phyloP scores from a whole-genome alignment of 148 eudicot species.

The Simmondsia chinensis region DNA sequence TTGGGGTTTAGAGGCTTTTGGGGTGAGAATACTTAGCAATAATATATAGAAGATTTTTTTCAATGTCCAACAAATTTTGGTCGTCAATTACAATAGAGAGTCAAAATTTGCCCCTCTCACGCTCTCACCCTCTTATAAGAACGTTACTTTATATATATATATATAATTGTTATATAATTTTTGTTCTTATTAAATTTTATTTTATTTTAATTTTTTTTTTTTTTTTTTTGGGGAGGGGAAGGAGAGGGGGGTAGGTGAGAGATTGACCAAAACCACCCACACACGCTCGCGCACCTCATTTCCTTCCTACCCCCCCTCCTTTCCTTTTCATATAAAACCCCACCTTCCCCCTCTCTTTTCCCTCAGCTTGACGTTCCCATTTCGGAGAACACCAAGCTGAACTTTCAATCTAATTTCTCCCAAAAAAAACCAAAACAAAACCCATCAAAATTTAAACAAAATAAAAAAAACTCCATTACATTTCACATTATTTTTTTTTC shows the following conservation, averaged over 20 bases:
- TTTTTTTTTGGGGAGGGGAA: too few species aligned
- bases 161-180: too few species aligned
- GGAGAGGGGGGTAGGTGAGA: slow-evolving; percentile 50
- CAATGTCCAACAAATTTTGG: too few species aligned
- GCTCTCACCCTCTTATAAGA: too few species aligned
- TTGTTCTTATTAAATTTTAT: too few species aligned
- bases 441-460: not conserved
- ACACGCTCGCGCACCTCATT: slow-evolving; percentile 18
- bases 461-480: not conserved
- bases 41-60: too few species aligned
- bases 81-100: too few species aligned
- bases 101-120: too few species aligned
- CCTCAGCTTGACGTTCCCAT: slow-evolving; percentile 49
- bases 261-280: slow-evolving; percentile 42
- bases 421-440: not conserved
- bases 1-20: too few species aligned
- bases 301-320: slow-evolving; percentile 3
- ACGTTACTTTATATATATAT: too few species aligned
- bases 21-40: too few species aligned
- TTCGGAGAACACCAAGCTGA: slow-evolving; percentile 39
- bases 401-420: not conserved
- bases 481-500: not conserved
- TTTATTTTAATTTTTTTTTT: too few species aligned
- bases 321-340: slow-evolving; percentile 36
- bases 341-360: slow-evolving; percentile 2